Conservation (phyloP, 495 filamentous ascomycete species). For the Talaromyces stipitatus region DNA sequence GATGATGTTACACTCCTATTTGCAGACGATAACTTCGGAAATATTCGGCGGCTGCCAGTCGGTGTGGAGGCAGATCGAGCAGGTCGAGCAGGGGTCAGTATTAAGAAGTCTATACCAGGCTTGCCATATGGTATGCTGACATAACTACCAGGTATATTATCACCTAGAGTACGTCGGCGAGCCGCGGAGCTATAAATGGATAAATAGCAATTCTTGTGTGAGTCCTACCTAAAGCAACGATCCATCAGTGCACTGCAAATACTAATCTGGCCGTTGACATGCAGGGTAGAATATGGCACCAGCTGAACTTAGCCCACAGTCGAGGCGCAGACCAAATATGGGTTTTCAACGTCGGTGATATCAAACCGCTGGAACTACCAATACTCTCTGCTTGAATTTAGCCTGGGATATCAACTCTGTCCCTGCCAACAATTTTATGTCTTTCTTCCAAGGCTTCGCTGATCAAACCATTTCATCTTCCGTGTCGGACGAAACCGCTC, state of each 20-base stretch:
- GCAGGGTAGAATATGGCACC: conserved; percentile 20
- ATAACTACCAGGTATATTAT: background rate
- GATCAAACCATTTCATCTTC: conserved; percentile 7
- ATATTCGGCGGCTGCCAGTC: conserved; percentile 57
- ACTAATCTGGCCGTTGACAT: conserved; percentile 6
- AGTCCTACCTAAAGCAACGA: background rate
- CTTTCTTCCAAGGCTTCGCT: background rate
- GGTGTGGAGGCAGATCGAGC: conserved; percentile 49
- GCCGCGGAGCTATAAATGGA: conserved; percentile 23
- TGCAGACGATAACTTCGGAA: conserved; percentile 72
- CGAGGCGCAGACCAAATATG: conserved; percentile 60
- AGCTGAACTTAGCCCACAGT: conserved; percentile 37
- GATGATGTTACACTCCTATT: conserved; percentile 69
- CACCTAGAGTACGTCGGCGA: conserved; percentile 55
- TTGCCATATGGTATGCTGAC: background rate
- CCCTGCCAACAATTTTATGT: background rate
- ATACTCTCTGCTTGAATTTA: conserved; percentile 61
- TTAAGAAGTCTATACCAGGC: conserved; percentile 28
- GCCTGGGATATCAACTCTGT: conserved; percentile 48
- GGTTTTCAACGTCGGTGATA: conserved; percentile 71
- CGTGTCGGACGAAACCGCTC: conserved; percentile 40
- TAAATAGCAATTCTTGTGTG: conserved; percentile 17
- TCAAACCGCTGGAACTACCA: conserved; percentile 62
- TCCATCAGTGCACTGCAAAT: background rate
- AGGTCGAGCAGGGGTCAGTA: conserved; percentile 69